Base-by-base conservation (phyloP, 441 rosid species). In the Syzygium malaccense region DNA sequence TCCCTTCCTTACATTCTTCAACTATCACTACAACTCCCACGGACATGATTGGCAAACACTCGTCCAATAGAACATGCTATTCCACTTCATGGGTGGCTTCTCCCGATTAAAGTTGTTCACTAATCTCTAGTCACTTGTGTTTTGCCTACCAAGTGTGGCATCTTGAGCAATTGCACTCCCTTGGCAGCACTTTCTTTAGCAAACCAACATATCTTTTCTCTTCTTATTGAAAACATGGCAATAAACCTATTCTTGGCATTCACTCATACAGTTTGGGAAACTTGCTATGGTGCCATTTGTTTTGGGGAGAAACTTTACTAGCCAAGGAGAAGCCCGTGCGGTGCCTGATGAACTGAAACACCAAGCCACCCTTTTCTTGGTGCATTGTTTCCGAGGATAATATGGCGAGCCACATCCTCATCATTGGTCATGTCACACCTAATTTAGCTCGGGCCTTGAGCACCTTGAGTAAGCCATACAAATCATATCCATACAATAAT, bases 361-460 rank as follows among this genome's bases (percentile, higher is more conserved):
- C 0, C 17, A 64, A 11, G 20, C 37, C 71, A 7, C 71, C 6
- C 2, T n/a, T n/a, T 62, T 62, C 71, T 64, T 2, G 0, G 1
- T 30, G 30, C 37, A 30, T 64, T 1, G 3, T 7, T n/a, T 64
- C 37, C 4, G 2, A 64, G 37, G 37, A 64, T 32, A 30, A 30
- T 15, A 62, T 64, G 71, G 20, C 11, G 4, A 30, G 30, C 37
- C 20, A 14, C 71, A n/a, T 64, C 5, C 71, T 62, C 20, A 30
- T 64, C 20, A 64, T 64, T 30, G 37, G 30, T 64, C 71, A 62
- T 1, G 4, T 4, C 17, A 14, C 20, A 4, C 15, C 37, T 37
- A 30, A 64, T 64, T 64, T 64, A 64, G 19, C 71, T 64, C 4
- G 15, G 30, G 8, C 12, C 15, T 64, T 13, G 4, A 15, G 20